These are phyloP conservation scores for Hypericum perforatum DNA, from an alignment of 345 rosid species.

Conservation along the genomic window DNA sequence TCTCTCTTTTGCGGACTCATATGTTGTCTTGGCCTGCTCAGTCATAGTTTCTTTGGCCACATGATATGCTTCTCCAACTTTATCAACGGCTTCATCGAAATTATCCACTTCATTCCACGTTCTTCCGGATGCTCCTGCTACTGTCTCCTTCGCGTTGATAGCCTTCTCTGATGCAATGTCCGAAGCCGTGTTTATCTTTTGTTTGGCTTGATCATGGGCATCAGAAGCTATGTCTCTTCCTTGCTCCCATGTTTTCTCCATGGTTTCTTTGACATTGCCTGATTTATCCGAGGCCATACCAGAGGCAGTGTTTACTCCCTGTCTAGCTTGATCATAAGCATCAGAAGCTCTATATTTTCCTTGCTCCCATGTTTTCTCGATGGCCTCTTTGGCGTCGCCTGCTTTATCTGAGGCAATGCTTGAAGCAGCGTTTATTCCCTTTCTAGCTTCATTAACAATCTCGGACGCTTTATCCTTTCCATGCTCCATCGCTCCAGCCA, in stretches of 20 bases:
- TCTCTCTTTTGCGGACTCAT: conserved; percentile 43
- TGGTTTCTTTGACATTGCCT: conserved; percentile 9
- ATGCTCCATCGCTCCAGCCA: conserved; percentile 1
- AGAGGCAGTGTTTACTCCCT: not conserved
- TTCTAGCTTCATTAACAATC: conserved; percentile 2
- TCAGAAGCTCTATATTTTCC: not conserved
- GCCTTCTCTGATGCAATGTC: conserved; percentile 5
- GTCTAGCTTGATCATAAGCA: conserved; percentile 8
- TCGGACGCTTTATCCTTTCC: conserved; percentile 13
- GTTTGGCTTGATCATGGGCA: not conserved
- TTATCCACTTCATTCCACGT: not conserved
- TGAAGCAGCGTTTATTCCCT: no score
- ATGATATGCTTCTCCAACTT: conserved; percentile 31
- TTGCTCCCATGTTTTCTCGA: not conserved
- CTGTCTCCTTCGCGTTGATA: not conserved
- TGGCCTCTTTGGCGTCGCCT: conserved; percentile 4
- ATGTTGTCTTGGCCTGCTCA: conserved; percentile 15
- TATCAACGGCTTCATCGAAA: conserved; percentile 18
- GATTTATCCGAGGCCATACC: conserved; percentile 7
- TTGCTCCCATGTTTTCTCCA: not conserved
- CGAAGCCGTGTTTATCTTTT: not conserved
- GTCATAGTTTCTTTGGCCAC: conserved; percentile 31
- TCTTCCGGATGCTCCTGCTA: not conserved
- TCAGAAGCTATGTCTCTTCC: not conserved
- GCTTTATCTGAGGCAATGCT: not conserved